A percentile compares a stretch with the other conserved stretches of the same genome.
Evolutionary conservation across 345 rosid genomes (phyloP).

Genomic region (Kernera saxatilis): DNA sequence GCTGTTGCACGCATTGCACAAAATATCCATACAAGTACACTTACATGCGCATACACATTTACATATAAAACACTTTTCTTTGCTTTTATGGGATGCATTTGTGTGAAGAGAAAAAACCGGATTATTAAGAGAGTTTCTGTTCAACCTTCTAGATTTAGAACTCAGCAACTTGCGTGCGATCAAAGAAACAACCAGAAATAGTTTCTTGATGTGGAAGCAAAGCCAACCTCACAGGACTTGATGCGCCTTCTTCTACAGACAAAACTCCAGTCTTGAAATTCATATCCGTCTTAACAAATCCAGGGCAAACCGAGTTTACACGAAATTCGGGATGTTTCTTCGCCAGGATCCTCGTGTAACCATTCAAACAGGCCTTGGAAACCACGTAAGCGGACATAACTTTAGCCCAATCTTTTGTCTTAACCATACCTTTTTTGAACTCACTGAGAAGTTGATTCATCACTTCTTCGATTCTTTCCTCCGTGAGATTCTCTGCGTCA

Average conservation of each 20-base stretch:
- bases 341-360: constrained; percentile 45
- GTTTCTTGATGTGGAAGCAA: constrained; percentile 41
- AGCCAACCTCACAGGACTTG: constrained; percentile 37
- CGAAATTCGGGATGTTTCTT: constrained; percentile 30
- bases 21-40: too few relatives aligned
- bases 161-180: constrained; percentile 28
- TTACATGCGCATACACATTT: too few relatives aligned
- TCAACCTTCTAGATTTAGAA: constrained; percentile 26
- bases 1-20: too few relatives aligned
- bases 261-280: constrained; percentile 31
- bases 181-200: constrained; percentile 41
- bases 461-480: constrained; percentile 40
- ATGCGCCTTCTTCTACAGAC: constrained; percentile 43
- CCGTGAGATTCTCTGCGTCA: constrained; percentile 38
- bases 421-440: constrained; percentile 29
- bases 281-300: constrained; percentile 43
- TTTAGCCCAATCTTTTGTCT: constrained; percentile 34
- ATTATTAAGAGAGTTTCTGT: too few relatives aligned
- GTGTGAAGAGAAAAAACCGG: too few relatives aligned
- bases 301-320: constrained; percentile 48
- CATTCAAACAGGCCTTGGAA: constrained; percentile 43
- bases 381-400: constrained; percentile 26
- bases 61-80: too few relatives aligned
- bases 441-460: constrained; percentile 33
- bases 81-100: too few relatives aligned